A percentile compares a stretch with the other conserved stretches of the same genome.
Evolutionary conservation across 2,329 filamentous ascomycete genomes (phyloP).

Genomic region (Diaporthe velutina): DNA sequence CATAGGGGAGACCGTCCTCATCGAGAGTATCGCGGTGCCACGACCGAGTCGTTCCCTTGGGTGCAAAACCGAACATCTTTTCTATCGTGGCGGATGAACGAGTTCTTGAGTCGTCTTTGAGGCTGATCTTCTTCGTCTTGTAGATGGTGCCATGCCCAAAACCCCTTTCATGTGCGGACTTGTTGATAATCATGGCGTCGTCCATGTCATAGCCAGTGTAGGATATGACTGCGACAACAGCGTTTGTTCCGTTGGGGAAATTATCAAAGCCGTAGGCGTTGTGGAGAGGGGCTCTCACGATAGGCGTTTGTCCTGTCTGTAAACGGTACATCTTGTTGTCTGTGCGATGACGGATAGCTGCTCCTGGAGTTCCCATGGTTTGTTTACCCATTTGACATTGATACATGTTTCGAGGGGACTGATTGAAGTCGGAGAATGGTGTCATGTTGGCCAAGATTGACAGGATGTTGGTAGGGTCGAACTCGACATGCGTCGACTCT

Average conservation of each 20-base stretch:
- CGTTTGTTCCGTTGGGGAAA: conserved; percentile 96
- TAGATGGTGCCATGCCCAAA: conserved; percentile 97
- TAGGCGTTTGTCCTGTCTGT: conserved; percentile 95
- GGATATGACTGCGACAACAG: conserved; percentile 96
- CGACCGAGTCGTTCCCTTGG: conserved; percentile 78
- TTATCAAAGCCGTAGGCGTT: conserved; percentile 98
- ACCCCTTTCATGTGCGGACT: conserved; percentile 93
- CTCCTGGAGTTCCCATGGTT: conserved; percentile 96
- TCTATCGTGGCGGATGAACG: conserved; percentile 77
- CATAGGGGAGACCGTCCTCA: conserved; percentile 85
- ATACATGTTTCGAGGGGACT: conserved; percentile 99
- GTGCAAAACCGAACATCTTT: conserved; percentile 93
- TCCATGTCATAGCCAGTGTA: conserved; percentile 99
- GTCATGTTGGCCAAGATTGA: conserved; percentile 99
- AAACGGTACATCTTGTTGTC: conserved; percentile 98
- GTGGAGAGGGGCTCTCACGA: conserved; percentile 91
- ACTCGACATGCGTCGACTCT: conserved; percentile 92
- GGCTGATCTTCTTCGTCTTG: conserved; percentile 93
- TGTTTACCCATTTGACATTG: conserved; percentile 99
- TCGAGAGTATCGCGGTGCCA: conserved; percentile 81
- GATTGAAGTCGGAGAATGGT: conserved; percentile 98
- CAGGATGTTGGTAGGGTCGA: conserved; percentile 94
- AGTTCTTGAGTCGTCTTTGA: conserved; percentile 82
- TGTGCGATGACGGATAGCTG: conserved; percentile 85
- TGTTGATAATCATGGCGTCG: conserved; percentile 99